Conservation (phyloP, 306 rosid genomes). For the Prunus fruticosa region DNA sequence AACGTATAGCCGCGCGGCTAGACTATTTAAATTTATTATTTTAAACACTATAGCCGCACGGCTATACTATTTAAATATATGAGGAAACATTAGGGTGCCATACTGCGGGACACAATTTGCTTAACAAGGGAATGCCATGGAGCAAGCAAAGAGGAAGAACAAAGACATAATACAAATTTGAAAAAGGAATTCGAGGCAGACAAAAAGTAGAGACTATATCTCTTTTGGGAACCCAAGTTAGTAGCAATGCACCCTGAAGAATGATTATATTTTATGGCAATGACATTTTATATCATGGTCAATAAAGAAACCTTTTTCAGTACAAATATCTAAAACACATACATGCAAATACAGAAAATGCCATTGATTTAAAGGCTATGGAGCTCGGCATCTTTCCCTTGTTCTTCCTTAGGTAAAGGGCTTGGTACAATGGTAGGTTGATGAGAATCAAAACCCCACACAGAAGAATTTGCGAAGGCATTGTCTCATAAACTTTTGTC, state of each 20-base stretch:
- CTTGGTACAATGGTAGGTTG: conserved; percentile 66
- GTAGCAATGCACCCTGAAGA: not conserved
- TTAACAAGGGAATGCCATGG: not conserved
- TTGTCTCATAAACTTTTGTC: conserved; percentile 25
- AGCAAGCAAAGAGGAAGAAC: conserved; percentile 29
- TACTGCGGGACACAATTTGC: too few species aligned
- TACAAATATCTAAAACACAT: not conserved
- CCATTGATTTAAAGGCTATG: conserved; percentile 46
- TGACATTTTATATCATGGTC: not conserved
- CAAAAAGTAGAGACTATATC: conserved; percentile 44
- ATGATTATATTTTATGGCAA: not conserved
- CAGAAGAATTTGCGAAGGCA: conserved; percentile 53
- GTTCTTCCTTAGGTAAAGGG: conserved; percentile 71
- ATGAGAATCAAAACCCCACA: conserved; percentile 57
- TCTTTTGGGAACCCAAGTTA: conserved; percentile 39
- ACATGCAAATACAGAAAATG: conserved; percentile 28
- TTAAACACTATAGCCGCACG: too few species aligned
- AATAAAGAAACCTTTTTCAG: not conserved
- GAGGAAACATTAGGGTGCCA: too few species aligned
- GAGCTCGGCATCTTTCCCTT: conserved; percentile 62
- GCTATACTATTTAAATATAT: too few species aligned
- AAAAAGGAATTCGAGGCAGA: conserved; percentile 64
- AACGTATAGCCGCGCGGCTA: too few species aligned
- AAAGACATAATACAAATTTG: conserved; percentile 45
- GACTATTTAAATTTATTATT: too few species aligned